A percentile compares a stretch with the other conserved stretches of the same genome.
These are phyloP conservation scores for Rehmannia glutinosa DNA, from an alignment of 257 asterid genomes.

Conservation along the genomic window DNA sequence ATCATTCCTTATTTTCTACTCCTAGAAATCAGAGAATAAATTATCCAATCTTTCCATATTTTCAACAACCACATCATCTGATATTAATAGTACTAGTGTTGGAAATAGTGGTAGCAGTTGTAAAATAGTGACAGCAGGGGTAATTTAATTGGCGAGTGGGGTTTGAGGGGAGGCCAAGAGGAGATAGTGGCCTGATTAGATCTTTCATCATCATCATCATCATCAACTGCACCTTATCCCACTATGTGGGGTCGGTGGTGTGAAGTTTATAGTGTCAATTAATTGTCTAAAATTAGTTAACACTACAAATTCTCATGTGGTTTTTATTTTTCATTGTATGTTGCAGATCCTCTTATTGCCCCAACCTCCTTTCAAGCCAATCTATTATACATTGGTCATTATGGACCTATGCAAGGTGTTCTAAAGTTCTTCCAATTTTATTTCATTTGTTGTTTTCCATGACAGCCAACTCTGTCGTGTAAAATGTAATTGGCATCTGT, in stretches of 20 bases:
- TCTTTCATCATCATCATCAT: too few species aligned
- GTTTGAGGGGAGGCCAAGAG: conserved; percentile 1
- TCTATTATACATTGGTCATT: conserved; percentile 90
- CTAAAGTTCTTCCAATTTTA: not conserved
- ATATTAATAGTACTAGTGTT: not conserved
- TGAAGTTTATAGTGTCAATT: too few species aligned
- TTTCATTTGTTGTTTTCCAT: conserved; percentile 3
- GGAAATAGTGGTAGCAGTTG: not conserved
- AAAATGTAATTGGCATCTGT: conserved; percentile 2
- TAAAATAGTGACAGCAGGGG: not conserved
- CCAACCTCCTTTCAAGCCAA: conserved; percentile 89
- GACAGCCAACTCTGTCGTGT: not conserved
- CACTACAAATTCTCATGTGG: conserved; percentile 6
- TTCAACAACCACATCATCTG: not conserved
- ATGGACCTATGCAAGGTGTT: conserved; percentile 97
- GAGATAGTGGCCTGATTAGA: not conserved
- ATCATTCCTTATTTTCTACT: too few species aligned
- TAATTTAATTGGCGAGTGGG: not conserved
- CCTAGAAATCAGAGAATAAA: too few species aligned
- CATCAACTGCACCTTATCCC: too few species aligned
- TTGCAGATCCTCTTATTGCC: conserved; percentile 94
- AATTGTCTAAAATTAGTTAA: too few species aligned
- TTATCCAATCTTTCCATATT: too few species aligned
- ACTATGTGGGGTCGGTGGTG: too few species aligned
- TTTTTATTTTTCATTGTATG: conserved; percentile 7